Base-by-base conservation (phyloP, 768 basidiomycete genomes). In the Terana coerulea region DNA sequence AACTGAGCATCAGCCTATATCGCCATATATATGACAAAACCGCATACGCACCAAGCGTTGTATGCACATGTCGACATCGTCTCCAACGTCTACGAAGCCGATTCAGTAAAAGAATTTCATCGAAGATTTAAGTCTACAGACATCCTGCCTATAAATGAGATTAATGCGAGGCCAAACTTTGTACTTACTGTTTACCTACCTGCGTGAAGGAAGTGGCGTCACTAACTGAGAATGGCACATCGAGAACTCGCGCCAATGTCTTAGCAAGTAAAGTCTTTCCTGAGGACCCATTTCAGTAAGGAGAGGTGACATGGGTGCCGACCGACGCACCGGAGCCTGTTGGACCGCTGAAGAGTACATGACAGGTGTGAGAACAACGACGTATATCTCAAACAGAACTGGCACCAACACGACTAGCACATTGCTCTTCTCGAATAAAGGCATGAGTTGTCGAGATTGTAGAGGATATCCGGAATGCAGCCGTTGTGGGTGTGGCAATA, bases 181-280 rank as follows among this genome's bases (percentile, higher is more conserved):
- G 34, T 12, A 31, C 19, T 8, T 48, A 26, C 5, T 22, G 5
- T 43, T 17, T 25, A 59, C 73, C 51, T 54, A 87, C 90, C 72
- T 93, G 91, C 10, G 95, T 98, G 61, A 97, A 91, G 3, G 92
- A 81, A 17, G 95, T 98, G 19, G 95, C 95, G 61, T 98, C 95
- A 61, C 84, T 90, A 54, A 88, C 80, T 15, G 94, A 95, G 66
- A 97, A 98, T 1, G 95, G 95, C 0, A 98, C 93, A 63, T 97
- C 88, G 6, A 98, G 72, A 5, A 94, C 84, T 61, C 79, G 82
- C 11, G 95, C 95, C n/a, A 98, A 75, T 8, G 94, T 98, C 60
- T 81, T 80, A n/a, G 88, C 91, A 19, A 98, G 72, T 29, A 95
- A 70, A 0, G 94, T 97, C 71, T 98, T 98, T 19, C 94, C 93